Percentiles rank a stretch among this genome's conserved stretches.
phyloP scores from a whole-genome alignment of 257 asterid species.

The Ilex aquifolium region DNA sequence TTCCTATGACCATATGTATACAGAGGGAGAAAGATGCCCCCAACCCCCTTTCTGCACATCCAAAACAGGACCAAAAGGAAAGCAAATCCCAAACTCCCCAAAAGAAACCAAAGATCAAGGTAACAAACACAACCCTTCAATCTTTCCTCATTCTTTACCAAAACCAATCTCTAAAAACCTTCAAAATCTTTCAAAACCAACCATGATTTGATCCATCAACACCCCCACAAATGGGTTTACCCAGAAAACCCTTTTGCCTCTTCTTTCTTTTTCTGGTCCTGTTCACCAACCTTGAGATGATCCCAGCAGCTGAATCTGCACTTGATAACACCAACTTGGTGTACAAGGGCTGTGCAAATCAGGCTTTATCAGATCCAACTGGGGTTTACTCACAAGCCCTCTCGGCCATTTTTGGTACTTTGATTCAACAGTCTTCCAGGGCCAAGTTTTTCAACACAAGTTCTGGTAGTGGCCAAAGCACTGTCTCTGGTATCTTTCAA shows the following conservation, averaged over 20 bases:
- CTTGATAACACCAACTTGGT: not conserved
- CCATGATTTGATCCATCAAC: slow-evolving; percentile 2
- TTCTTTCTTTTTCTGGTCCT: not conserved
- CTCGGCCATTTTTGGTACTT: not conserved
- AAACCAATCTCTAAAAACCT: not conserved
- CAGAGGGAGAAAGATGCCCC: not conserved
- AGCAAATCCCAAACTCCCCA: not conserved
- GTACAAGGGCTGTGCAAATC: slow-evolving; percentile 4
- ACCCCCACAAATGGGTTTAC: not conserved
- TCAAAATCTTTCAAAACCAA: not conserved
- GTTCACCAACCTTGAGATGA: not conserved
- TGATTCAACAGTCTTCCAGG: not conserved
- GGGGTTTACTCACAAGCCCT: slow-evolving; percentile 4
- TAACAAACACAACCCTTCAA: not conserved
- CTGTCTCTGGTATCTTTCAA: not conserved
- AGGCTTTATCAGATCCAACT: slow-evolving; percentile 1
- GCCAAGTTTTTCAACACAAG: not conserved
- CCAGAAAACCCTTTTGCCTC: not conserved
- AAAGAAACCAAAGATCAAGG: not conserved
- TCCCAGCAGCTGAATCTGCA: not conserved
- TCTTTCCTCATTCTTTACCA: not conserved
- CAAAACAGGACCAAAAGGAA: no score
- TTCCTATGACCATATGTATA: not conserved
- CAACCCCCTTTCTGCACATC: not conserved
- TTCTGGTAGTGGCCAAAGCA: not conserved